Evolutionary conservation across 2,329 filamentous ascomycete genomes (phyloP), one percentile per base, ranked within the genome.

Genomic region (Calonectria leucothoes): DNA sequence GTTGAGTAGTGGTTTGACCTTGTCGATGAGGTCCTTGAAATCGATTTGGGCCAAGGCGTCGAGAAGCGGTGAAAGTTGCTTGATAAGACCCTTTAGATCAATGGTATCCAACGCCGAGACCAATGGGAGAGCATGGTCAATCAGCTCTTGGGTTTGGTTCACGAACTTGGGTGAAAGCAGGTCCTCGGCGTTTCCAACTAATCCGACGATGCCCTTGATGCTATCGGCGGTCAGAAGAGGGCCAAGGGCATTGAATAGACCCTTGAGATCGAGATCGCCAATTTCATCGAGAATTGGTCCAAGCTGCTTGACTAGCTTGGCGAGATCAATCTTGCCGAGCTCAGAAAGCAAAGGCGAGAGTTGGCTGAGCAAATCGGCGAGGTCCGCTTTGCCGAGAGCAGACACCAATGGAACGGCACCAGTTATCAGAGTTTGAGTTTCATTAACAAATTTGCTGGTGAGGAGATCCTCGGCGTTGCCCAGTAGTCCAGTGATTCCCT

Each of bases 81-180:
- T 68, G 51, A 84, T 74, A 42, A 85, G 81, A 15, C 81, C 80
- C 70, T 80, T 78, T 10, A 87, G 74, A 64, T 87, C 83, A 5
- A 86, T 81, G 0, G 77, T 72, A 3, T 81, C 80, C 1, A 87
- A 80, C 0, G 84, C 82, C 1, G 78, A 80, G 6, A 87, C 73
- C 1, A 87, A 75, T 0, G 85, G 85, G 10, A 83, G 81, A 8
- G 84, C 85, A 1, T 80, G 83, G 1, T 77, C 79, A 35, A 85
- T 82, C 6, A 86, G 81, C 1, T 74, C 75, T 6, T 82, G 76
- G 0, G 81, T 82, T 27, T 82, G 77, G 10, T 82, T 78, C 68
- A 83, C 81, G 17, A 83, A 83, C 42, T 82, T 80, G 17, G 65
- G 49, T 0, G 80, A 82, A 2, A 83, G 79, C 0, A 86, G 78